These are phyloP conservation scores for Ottelia alismoides DNA, from an alignment of 106 monocot species.

Conservation along the genomic window DNA sequence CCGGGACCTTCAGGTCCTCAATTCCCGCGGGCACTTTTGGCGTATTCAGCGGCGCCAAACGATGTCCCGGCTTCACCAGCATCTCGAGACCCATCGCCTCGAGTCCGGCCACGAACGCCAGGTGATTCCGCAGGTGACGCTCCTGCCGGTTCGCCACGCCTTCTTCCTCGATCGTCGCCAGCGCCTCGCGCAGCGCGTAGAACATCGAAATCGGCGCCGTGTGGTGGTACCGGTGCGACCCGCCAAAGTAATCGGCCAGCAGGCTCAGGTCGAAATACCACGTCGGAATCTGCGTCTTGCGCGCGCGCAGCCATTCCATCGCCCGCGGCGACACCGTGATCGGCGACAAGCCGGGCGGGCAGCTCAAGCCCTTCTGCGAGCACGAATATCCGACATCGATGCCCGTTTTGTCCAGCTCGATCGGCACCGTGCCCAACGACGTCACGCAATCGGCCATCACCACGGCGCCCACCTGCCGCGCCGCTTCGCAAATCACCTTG, in stretches of 20 bases:
- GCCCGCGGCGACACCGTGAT: neutral
- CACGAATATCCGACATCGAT: neutral
- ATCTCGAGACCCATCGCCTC: neutral
- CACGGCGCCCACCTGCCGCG: neutral
- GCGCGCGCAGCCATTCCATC: neutral
- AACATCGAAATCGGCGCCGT: neutral
- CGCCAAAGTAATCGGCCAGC: neutral
- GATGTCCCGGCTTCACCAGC: neutral
- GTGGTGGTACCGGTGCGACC: neutral
- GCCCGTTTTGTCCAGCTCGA: neutral
- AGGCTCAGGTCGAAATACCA: neutral
- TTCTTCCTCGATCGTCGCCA: neutral
- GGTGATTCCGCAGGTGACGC: neutral
- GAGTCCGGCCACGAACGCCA: neutral
- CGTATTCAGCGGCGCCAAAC: neutral
- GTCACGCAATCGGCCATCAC: neutral
- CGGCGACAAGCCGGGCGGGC: neutral
- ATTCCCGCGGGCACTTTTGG: neutral
- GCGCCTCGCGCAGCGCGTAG: neutral
- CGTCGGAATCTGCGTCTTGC: neutral
- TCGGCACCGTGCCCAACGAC: neutral
- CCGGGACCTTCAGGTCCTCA: neutral
- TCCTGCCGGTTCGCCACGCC: neutral
- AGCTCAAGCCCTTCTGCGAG: neutral
- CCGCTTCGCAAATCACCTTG: neutral